Evolutionary conservation across 108 stramenopile genomes (phyloP).

Genomic region (Fragilaria crotonensis): DNA sequence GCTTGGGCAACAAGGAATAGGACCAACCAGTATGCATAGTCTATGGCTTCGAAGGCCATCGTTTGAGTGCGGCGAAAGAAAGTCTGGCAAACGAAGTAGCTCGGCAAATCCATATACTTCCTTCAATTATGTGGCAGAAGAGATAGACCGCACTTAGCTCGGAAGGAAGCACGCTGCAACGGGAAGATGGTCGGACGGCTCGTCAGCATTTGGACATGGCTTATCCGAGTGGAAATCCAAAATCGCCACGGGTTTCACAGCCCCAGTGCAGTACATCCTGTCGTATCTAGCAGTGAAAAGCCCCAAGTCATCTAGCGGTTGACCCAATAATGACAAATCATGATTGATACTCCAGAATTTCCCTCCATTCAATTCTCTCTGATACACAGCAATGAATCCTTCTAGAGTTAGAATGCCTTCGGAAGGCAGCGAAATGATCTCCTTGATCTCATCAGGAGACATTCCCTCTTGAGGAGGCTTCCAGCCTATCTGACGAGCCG

Average conservation of each 20-base stretch:
- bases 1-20: too few species aligned
- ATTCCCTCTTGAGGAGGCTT: conserved; percentile 35
- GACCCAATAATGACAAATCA: conserved; percentile 73
- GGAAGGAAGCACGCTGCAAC: conserved; percentile 62
- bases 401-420: conserved; percentile 48
- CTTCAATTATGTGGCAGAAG: too few species aligned
- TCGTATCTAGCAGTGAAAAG: conserved; percentile 79
- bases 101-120: too few species aligned
- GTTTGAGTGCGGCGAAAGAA: too few species aligned
- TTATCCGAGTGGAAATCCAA: conserved; percentile 35
- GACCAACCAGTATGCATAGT: too few species aligned
- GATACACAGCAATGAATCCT: conserved; percentile 74
- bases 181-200: conserved; percentile 90
- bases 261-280: conserved; percentile 69
- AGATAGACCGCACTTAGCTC: too few species aligned
- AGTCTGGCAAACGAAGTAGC: too few species aligned
- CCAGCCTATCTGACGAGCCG: conserved; percentile 68
- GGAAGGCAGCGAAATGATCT: conserved; percentile 35
- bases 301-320: conserved; percentile 68
- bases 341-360: conserved; percentile 93
- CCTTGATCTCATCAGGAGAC: background rate
- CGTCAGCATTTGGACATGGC: conserved; percentile 72
- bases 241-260: conserved; percentile 49
- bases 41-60: too few species aligned
- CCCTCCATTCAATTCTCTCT: conserved; percentile 70